Evolutionary conservation across 495 filamentous ascomycete genomes (phyloP), one percentile per base, ranked within the genome.

Genomic region (Parmelia sp.): DNA sequence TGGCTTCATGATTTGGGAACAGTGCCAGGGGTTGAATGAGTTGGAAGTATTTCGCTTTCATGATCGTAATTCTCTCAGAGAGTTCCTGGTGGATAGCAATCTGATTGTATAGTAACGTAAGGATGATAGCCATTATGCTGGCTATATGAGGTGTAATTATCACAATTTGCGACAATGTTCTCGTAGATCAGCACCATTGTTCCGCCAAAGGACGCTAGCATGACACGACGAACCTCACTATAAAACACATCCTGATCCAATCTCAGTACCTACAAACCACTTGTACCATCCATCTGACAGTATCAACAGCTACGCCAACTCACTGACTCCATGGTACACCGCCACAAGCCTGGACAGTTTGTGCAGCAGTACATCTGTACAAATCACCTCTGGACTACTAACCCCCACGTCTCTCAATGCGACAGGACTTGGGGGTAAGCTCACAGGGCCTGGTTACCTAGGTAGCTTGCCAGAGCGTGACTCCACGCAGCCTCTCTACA

Each of bases 321-420:
- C 25, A n/a, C 25, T 10, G 45, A 14, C 21, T 63, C 36, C 15
- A 15, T 19, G 15, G 36, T 31, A 31, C 25, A 21, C 57, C 19
- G 31, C 25, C 37, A 4, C 4, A n/a, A 27, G 23, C 9, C 37
- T 35, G 25, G 0, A 55, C 2, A 21, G 5, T 10, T 19, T 21
- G 36, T 31, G 27, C 51, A 12, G 51, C 51, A 55, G 51, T 21
- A 25, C 29, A 21, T 55, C 17, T 19, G 49, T 15, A 29, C 11
- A 33, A 1, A 21, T 40, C n/a, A 31, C 17, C 1, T 19, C n/a
- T 59, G 4, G 3, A 42, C 11, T 14, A 59, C 23, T 10, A 25
- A 0, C 57, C 57, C 57, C 33, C 57, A 40, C 57, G 35, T 42
- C 49, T 49, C 57, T 57, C 62, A 64, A 64, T 64, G 62, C 56